These are phyloP conservation scores for Colletotrichum sojae DNA, from an alignment of 2,329 filamentous ascomycete species.

Conservation along the genomic window DNA sequence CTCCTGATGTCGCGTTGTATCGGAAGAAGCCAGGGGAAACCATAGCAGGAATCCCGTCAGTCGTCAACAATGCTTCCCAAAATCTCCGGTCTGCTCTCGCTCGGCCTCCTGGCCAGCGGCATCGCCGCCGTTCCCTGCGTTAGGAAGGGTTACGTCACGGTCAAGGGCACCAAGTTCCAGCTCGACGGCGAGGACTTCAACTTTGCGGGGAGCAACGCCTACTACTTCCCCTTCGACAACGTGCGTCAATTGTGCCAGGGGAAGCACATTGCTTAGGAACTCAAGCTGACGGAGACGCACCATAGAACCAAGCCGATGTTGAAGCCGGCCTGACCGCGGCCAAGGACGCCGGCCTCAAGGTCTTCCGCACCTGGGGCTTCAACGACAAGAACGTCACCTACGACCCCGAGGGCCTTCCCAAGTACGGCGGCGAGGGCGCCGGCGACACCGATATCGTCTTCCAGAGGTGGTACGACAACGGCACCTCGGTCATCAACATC, in stretches of 20 bases:
- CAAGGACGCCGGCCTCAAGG: slow-evolving; percentile 63
- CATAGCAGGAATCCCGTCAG: slow-evolving; percentile 3
- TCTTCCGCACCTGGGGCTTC: slow-evolving; percentile 71
- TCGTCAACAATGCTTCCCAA: slow-evolving; percentile 21
- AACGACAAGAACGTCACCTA: slow-evolving; percentile 69
- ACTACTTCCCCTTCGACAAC: slow-evolving; percentile 69
- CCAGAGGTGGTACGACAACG: slow-evolving; percentile 61
- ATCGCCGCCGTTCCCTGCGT: slow-evolving; percentile 37
- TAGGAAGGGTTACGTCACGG: slow-evolving; percentile 62
- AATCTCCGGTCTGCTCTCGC: slow-evolving; percentile 36
- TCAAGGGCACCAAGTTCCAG: slow-evolving; percentile 64
- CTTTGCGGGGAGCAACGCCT: slow-evolving; percentile 71
- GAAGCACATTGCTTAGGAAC: too few species aligned
- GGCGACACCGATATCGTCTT: slow-evolving; percentile 61
- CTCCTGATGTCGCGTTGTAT: neutral
- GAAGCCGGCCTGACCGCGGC: slow-evolving; percentile 61
- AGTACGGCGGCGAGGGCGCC: slow-evolving; percentile 65
- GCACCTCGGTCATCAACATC: slow-evolving; percentile 59
- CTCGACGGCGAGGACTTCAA: slow-evolving; percentile 69
- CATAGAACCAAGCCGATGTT: slow-evolving; percentile 62
- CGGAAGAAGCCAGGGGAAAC: neutral
- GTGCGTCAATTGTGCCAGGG: slow-evolving; percentile 48
- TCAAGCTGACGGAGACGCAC: neutral
- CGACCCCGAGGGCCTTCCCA: slow-evolving; percentile 59
- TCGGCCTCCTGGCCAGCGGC: slow-evolving; percentile 38